Percentiles rank a stretch among this genome's conserved stretches.
phyloP scores from a whole-genome alignment of 164 flowering plant species.

The Nelumbo lutea region DNA sequence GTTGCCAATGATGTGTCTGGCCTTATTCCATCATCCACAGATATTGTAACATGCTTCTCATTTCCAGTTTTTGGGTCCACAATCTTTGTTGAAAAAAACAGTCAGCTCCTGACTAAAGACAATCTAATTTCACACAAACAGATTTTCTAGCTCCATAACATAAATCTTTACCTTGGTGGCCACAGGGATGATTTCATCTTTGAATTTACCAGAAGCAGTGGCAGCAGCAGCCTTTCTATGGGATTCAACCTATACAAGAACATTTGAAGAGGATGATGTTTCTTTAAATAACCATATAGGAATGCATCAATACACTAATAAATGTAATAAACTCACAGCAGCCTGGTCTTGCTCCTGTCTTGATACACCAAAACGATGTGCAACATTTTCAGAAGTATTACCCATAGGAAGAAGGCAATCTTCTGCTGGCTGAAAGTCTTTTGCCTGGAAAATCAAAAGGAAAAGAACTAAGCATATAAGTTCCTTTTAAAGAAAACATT shows the following conservation, averaged over 20 bases:
- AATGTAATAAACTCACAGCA: slow-evolving; percentile 59
- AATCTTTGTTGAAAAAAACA: slow-evolving; percentile 38
- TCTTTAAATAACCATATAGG: background rate
- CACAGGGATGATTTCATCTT: slow-evolving; percentile 93
- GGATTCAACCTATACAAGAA: slow-evolving; percentile 62
- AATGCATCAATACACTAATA: background rate
- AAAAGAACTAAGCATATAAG: background rate
- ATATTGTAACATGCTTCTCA: slow-evolving; percentile 61
- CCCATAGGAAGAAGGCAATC: slow-evolving; percentile 99
- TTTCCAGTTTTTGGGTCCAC: slow-evolving; percentile 92
- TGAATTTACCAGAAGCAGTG: slow-evolving; percentile 85
- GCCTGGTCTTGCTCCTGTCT: slow-evolving; percentile 95
- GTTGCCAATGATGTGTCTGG: slow-evolving; percentile 53
- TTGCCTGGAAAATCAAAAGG: slow-evolving; percentile 38
- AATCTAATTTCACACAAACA: background rate
- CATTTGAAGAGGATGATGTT: background rate
- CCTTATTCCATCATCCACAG: slow-evolving; percentile 95
- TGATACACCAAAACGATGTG: slow-evolving; percentile 85
- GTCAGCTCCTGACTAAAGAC: background rate
- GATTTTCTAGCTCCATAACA: background rate
- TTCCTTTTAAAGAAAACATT: background rate
- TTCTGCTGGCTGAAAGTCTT: slow-evolving; percentile 58
- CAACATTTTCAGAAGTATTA: slow-evolving; percentile 96
- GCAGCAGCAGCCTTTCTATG: slow-evolving; percentile 94
- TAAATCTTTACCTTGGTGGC: slow-evolving; percentile 56